A percentile compares a stretch with the other conserved stretches of the same genome.
Evolutionary conservation across 805 yeast species (phyloP).

Genomic region (Pichia nanzhaoensis): DNA sequence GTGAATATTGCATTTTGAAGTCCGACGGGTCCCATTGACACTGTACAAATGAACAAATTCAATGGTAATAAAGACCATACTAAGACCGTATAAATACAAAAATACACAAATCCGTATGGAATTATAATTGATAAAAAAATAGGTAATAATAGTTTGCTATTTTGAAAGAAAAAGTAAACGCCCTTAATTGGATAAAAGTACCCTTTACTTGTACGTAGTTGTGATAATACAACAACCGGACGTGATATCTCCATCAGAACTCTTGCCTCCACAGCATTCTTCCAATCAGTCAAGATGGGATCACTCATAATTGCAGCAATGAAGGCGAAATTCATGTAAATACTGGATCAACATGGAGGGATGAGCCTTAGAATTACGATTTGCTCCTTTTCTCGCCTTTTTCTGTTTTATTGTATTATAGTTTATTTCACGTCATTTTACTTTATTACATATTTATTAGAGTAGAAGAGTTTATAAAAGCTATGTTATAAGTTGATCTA

Average conservation of each 20-base stretch:
- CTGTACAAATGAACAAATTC: constrained; percentile 17
- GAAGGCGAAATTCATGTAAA: too few species aligned
- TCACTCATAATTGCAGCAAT: neutral
- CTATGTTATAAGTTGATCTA: constrained; percentile 34
- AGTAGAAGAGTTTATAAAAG: neutral
- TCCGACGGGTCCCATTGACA: constrained; percentile 26
- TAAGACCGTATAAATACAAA: constrained; percentile 17
- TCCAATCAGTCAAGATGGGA: constrained; percentile 7
- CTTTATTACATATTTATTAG: too few species aligned
- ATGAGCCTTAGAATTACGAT: too few species aligned
- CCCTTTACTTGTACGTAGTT: constrained; percentile 15
- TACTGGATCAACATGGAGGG: too few species aligned
- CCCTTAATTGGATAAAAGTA: constrained; percentile 24
- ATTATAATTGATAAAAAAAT: constrained; percentile 20
- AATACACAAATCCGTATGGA: constrained; percentile 19
- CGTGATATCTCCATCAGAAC: constrained; percentile 18
- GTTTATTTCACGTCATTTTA: too few species aligned
- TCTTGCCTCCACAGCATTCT: constrained; percentile 13
- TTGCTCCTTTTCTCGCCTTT: too few species aligned
- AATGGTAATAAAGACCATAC: constrained; percentile 21
- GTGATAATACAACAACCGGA: constrained; percentile 17
- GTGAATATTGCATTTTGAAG: constrained; percentile 18
- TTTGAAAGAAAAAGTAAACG: constrained; percentile 20
- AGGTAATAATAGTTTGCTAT: constrained; percentile 23
- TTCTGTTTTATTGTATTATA: too few species aligned